These are phyloP conservation scores for Cercospora canescens DNA, from an alignment of 2,329 filamentous ascomycete species.

Conservation along the genomic window DNA sequence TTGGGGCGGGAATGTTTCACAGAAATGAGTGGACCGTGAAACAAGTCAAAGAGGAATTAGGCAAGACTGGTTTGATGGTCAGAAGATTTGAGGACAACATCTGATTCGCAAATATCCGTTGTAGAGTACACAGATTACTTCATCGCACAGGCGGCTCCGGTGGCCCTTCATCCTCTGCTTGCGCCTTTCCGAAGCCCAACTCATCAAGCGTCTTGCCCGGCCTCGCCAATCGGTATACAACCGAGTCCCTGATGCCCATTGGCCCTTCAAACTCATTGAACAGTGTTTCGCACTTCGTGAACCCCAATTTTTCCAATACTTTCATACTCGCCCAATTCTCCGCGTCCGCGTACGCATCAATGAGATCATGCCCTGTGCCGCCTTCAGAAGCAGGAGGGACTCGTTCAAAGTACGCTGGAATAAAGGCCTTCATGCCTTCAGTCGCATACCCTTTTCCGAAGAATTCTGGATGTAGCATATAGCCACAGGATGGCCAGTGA, in stretches of 20 bases:
- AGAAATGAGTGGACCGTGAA: slow-evolving; percentile 90
- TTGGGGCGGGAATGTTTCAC: slow-evolving; percentile 98
- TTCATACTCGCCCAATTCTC: slow-evolving; percentile 56
- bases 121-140: not conserved
- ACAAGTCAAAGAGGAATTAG: slow-evolving; percentile 85
- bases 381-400: slow-evolving; percentile 31
- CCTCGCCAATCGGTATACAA: slow-evolving; percentile 37
- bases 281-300: slow-evolving; percentile 44
- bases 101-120: slow-evolving; percentile 20
- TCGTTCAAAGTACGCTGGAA: slow-evolving; percentile 43
- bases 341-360: slow-evolving; percentile 50
- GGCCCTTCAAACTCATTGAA: slow-evolving; percentile 41
- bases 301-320: slow-evolving; percentile 59
- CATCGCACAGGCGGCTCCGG: slow-evolving; percentile 20
- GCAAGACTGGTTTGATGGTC: slow-evolving; percentile 71
- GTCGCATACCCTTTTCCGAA: slow-evolving; percentile 45
- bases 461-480: slow-evolving; percentile 41
- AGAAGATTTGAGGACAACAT: slow-evolving; percentile 68
- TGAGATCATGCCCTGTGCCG: slow-evolving; percentile 36
- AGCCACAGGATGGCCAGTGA: slow-evolving; percentile 44
- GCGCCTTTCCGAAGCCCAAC: slow-evolving; percentile 19
- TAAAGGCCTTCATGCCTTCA: slow-evolving; percentile 44
- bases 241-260: slow-evolving; percentile 38
- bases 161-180: slow-evolving; percentile 9
- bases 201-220: slow-evolving; percentile 29